phyloP scores from a whole-genome alignment of 192 early-diverging fungal species.

The Coemansia erecta region DNA sequence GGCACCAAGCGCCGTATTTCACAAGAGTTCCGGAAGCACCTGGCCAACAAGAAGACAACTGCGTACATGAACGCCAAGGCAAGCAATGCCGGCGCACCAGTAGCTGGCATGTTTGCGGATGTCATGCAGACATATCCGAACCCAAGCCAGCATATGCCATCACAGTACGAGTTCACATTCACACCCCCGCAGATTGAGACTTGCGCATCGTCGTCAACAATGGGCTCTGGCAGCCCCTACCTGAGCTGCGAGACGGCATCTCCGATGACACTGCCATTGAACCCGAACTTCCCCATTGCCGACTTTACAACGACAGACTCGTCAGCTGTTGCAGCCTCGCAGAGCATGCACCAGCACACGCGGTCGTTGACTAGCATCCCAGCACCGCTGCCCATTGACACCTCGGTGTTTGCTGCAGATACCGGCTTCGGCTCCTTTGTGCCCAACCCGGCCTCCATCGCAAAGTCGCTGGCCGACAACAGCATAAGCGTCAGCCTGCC shows the following conservation, averaged over 20 bases:
- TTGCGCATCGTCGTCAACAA: conserved; percentile 10
- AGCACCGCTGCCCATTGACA: conserved; percentile 19
- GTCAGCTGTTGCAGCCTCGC: conserved; percentile 1
- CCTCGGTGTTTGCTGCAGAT: conserved; percentile 19
- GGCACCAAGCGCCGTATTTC: conserved; percentile 49
- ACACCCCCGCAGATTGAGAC: conserved; percentile 18
- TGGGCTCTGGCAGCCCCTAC: conserved; percentile 18
- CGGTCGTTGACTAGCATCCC: conserved; percentile 36
- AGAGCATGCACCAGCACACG: conserved; percentile 23
- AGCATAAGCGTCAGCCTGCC: conserved; percentile 15
- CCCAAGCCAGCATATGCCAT: conserved; percentile 11
- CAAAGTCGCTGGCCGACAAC: conserved; percentile 18
- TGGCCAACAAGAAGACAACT: conserved; percentile 40
- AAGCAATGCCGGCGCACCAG: neutral
- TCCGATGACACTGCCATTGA: conserved; percentile 43
- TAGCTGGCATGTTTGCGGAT: neutral
- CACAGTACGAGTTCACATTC: conserved; percentile 40
- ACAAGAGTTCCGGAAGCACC: conserved; percentile 51
- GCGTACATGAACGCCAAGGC: conserved; percentile 24
- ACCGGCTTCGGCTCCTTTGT: conserved; percentile 18
- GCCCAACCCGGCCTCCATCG: conserved; percentile 9
- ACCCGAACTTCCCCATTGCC: conserved; percentile 50
- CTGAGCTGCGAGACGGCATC: conserved; percentile 14
- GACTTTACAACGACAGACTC: conserved; percentile 24
- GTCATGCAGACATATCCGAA: conserved; percentile 5